phyloP scores from a whole-genome alignment of 768 basidiomycete species.

The Boletus bicolor region DNA sequence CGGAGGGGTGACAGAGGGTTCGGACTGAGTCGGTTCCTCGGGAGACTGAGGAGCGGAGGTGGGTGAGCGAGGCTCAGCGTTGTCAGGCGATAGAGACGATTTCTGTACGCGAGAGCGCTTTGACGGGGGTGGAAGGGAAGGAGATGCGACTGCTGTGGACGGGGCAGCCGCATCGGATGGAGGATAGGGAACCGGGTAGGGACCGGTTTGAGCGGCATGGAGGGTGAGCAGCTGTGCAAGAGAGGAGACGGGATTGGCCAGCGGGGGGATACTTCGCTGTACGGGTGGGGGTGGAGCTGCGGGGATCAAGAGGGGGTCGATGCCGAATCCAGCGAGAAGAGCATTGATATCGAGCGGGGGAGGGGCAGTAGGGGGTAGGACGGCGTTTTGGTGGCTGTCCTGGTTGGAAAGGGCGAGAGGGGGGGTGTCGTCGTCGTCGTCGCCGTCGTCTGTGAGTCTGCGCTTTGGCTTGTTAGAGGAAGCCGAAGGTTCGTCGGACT shows the following conservation, averaged over 20 bases:
- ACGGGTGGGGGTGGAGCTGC: slow-evolving; percentile 22
- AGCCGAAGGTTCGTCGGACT: slow-evolving; percentile 66
- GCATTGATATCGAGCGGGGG: slow-evolving; percentile 44
- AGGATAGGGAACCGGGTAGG: slow-evolving; percentile 19
- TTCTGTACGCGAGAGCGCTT: slow-evolving; percentile 62
- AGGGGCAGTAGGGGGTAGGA: slow-evolving; percentile 42
- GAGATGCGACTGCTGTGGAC: slow-evolving; percentile 14
- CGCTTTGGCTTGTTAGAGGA: slow-evolving; percentile 32
- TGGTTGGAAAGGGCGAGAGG: slow-evolving; percentile 34
- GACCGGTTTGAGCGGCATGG: slow-evolving; percentile 40
- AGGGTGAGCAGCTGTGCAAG: slow-evolving; percentile 70
- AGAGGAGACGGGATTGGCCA: slow-evolving; percentile 41
- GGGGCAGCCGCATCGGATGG: slow-evolving; percentile 13
- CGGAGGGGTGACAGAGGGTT: slow-evolving; percentile 25
- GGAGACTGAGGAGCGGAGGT: slow-evolving; percentile 30
- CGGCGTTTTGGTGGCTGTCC: slow-evolving; percentile 59
- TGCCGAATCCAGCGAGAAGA: slow-evolving; percentile 37
- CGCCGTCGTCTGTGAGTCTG: slow-evolving; percentile 34
- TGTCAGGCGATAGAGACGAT: slow-evolving; percentile 36
- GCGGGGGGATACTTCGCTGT: slow-evolving; percentile 26
- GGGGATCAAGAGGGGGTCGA: slow-evolving; percentile 41
- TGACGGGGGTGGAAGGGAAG: slow-evolving; percentile 21
- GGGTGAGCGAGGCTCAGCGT: slow-evolving; percentile 16
- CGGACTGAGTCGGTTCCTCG: slow-evolving; percentile 25
- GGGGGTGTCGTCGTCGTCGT: slow-evolving; percentile 28